Evolutionary conservation across 2,329 filamentous ascomycete genomes (phyloP).

Genomic region (Tolypocladium nubicola): DNA sequence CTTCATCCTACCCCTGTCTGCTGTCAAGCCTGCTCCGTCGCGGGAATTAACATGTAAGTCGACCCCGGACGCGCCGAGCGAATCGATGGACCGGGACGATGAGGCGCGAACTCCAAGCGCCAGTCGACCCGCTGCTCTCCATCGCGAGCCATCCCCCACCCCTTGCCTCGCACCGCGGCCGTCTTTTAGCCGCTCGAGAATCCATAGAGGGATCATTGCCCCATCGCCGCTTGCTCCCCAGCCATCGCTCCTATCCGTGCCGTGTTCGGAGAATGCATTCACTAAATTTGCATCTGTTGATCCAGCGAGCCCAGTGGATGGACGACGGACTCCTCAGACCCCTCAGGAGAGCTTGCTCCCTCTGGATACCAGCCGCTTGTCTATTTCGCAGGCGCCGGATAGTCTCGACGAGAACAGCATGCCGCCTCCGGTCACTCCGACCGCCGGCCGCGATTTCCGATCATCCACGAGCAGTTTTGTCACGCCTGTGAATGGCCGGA

Average conservation of each 20-base stretch:
- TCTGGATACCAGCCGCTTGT: conserved; percentile 71
- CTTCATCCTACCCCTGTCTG: conserved; percentile 30
- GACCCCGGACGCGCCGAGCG: conserved; percentile 9
- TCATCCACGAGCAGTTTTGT: conserved; percentile 47
- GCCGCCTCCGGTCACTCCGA: conserved; percentile 68
- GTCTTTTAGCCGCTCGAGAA: conserved; percentile 24
- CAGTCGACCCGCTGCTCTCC: conserved; percentile 16
- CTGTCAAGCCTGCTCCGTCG: conserved; percentile 23
- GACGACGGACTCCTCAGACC: conserved; percentile 60
- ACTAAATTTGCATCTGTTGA: conserved; percentile 37
- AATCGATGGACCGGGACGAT: conserved; percentile 5
- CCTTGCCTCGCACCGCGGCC: conserved; percentile 22
- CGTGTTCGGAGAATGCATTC: conserved; percentile 27
- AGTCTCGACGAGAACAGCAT: conserved; percentile 21
- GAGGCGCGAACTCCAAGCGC: conserved; percentile 5
- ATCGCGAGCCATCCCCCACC: conserved; percentile 19
- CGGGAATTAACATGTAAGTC: conserved; percentile 36
- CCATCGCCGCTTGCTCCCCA: conserved; percentile 22
- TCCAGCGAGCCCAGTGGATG: conserved; percentile 53
- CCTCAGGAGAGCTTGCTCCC: conserved; percentile 66
- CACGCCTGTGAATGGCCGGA: conserved; percentile 58
- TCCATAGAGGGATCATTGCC: conserved; percentile 17
- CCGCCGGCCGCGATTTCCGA: conserved; percentile 42
- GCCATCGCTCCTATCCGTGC: conserved; percentile 13
- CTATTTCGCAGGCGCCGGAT: conserved; percentile 57